Percentiles rank a stretch among this genome's conserved stretches.
phyloP scores from a whole-genome alignment of 2,329 filamentous ascomycete species.

The Colletotrichum lentis region DNA sequence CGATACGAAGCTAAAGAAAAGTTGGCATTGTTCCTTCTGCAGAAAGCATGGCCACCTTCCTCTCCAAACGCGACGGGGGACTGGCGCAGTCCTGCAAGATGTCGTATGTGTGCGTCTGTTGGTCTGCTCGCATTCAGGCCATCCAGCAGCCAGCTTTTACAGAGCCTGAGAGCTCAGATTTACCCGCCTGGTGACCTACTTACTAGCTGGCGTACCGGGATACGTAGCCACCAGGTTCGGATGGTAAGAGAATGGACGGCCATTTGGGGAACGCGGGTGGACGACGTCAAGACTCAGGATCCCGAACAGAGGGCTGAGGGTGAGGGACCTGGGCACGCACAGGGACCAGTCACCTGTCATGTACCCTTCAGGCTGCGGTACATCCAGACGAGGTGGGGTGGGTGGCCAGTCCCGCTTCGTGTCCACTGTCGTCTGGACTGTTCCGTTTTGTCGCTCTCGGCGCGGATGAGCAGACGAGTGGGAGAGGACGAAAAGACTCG shows the following conservation, averaged over 20 bases:
- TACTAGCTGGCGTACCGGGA: background rate
- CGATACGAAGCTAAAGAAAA: slow-evolving; percentile 3
- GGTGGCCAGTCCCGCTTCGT: slow-evolving; percentile 12
- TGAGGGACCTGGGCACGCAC: slow-evolving; percentile 19
- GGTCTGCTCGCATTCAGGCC: background rate
- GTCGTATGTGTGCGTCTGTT: slow-evolving; percentile 31
- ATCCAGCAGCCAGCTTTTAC: background rate
- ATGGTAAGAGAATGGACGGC: background rate
- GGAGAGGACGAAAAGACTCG: background rate
- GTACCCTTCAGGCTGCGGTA: slow-evolving; percentile 35
- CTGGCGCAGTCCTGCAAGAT: slow-evolving; percentile 30
- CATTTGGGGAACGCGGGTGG: background rate
- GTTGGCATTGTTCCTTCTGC: background rate
- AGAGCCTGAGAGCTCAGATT: too few relatives aligned
- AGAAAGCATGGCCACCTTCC: too few relatives aligned
- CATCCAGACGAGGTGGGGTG: slow-evolving; percentile 22
- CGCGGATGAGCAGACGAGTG: background rate
- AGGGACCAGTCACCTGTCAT: slow-evolving; percentile 25
- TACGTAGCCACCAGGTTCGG: background rate
- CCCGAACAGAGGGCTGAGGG: slow-evolving; percentile 20
- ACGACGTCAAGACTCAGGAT: slow-evolving; percentile 21
- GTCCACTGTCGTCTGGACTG: slow-evolving; percentile 6
- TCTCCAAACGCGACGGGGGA: slow-evolving; percentile 13
- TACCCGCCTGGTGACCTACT: too few relatives aligned
- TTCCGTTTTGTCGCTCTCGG: slow-evolving; percentile 15